These are phyloP conservation scores for Teratosphaeria zuluensis DNA, from an alignment of 2,329 filamentous ascomycete species.

Conservation along the genomic window DNA sequence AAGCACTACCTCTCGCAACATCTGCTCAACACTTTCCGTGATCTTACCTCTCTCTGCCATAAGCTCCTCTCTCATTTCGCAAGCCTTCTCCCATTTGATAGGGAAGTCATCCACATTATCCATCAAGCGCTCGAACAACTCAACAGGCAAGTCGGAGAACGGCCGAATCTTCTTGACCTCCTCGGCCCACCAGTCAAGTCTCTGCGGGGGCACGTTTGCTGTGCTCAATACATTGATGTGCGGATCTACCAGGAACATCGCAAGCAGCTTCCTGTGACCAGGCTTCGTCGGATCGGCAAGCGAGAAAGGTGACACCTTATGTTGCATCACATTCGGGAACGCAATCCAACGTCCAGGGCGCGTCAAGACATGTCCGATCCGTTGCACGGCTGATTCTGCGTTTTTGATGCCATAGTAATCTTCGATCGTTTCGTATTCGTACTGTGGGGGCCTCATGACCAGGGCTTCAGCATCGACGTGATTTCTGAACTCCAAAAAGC, in stretches of 20 bases:
- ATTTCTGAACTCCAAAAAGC: too few relatives aligned
- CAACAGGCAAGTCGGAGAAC: constrained; percentile 15
- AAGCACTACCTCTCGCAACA: neutral
- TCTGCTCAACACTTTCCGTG: neutral
- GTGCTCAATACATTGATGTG: constrained; percentile 41
- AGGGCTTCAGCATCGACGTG: too few relatives aligned
- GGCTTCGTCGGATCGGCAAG: too few relatives aligned
- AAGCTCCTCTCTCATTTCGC: constrained; percentile 14
- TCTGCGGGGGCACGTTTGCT: constrained; percentile 43
- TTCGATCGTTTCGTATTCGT: too few relatives aligned
- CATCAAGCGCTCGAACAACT: constrained; percentile 20
- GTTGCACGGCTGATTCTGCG: too few relatives aligned
- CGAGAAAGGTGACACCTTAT: too few relatives aligned
- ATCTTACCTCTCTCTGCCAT: constrained; percentile 23
- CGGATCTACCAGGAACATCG: constrained; percentile 50
- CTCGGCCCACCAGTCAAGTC: constrained; percentile 34
- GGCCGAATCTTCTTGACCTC: constrained; percentile 10
- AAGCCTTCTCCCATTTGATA: constrained; percentile 19
- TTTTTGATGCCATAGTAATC: too few relatives aligned
- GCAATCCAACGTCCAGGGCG: too few relatives aligned
- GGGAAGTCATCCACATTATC: constrained; percentile 19
- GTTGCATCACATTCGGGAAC: too few relatives aligned
- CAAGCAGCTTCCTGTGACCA: too few relatives aligned
- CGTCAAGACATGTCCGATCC: too few relatives aligned
- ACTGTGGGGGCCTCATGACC: too few relatives aligned